These are phyloP conservation scores for Hypocrella siamensis DNA, from an alignment of 2,329 filamentous ascomycete species.

Conservation along the genomic window DNA sequence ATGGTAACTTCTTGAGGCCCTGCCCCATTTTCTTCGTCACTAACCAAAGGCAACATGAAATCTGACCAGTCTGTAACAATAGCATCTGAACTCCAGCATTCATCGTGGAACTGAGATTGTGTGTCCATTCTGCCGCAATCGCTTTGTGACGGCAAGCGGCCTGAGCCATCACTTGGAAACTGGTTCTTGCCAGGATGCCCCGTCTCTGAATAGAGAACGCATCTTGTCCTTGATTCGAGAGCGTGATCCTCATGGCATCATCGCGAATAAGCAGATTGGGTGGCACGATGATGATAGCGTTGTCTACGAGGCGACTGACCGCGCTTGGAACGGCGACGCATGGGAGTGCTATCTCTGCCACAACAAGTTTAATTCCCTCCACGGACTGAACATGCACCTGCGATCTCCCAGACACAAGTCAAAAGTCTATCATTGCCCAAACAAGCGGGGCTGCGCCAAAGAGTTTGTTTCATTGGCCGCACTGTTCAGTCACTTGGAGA, in stretches of 20 bases:
- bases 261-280: constrained; percentile 34
- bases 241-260: constrained; percentile 27
- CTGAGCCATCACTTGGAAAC: constrained; percentile 38
- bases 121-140: constrained; percentile 38
- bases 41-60: no score
- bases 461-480: constrained; percentile 23
- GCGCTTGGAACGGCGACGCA: constrained; percentile 24
- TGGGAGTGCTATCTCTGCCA: constrained; percentile 25
- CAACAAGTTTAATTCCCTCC: constrained; percentile 17
- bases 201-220: constrained; percentile 25
- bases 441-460: constrained; percentile 11
- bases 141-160: constrained; percentile 33
- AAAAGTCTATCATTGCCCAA: constrained; percentile 23
- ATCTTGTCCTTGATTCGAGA: constrained; percentile 28
- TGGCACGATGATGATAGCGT: constrained; percentile 17
- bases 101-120: constrained; percentile 28
- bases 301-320: constrained; percentile 18
- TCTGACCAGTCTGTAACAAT: no score
- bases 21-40: neutral
- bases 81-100: constrained; percentile 38
- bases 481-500: constrained; percentile 27
- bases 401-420: constrained; percentile 27
- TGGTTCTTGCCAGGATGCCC: constrained; percentile 30
- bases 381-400: constrained; percentile 32
- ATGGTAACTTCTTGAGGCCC: constrained; percentile 11